Percentiles rank a stretch among this genome's conserved stretches.
Evolutionary conservation across 2,329 filamentous ascomycete species (phyloP).

Genomic region (Nannizzia gypsea): DNA sequence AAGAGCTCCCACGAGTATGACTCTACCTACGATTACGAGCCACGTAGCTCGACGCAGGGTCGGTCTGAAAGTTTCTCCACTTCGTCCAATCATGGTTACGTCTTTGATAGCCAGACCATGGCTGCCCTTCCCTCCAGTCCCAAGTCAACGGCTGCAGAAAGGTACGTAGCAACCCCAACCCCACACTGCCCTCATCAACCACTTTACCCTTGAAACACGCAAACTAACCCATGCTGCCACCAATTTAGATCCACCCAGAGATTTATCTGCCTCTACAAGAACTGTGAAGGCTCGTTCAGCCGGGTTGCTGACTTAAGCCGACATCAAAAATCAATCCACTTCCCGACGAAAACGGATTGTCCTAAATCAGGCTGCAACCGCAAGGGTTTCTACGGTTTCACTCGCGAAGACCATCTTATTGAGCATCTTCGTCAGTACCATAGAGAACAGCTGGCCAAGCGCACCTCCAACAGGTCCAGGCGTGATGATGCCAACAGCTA

Average conservation of each 20-base stretch:
- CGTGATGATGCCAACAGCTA: background rate
- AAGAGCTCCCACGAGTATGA: background rate
- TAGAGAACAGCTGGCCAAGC: conserved; percentile 36
- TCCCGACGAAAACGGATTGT: conserved; percentile 33
- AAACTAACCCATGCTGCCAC: background rate
- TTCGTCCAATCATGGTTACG: background rate
- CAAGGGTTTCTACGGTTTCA: conserved; percentile 41
- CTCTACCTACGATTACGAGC: background rate
- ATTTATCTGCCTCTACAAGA: conserved; percentile 17
- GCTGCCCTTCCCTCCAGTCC: background rate
- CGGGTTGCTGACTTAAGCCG: conserved; percentile 40
- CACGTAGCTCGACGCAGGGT: background rate
- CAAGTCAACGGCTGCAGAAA: background rate
- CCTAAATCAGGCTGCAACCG: conserved; percentile 33
- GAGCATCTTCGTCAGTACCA: conserved; percentile 49
- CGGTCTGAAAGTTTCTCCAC: background rate
- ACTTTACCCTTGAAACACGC: background rate
- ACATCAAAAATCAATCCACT: conserved; percentile 38
- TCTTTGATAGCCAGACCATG: background rate
- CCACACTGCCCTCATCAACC: background rate
- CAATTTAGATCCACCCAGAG: conserved; percentile 10
- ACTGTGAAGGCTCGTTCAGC: conserved; percentile 28
- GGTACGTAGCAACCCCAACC: conserved; percentile 3
- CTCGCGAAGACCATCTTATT: conserved; percentile 44
- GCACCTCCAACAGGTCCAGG: conserved; percentile 16